These are phyloP conservation scores for Populus hybrid DNA, from an alignment of 441 rosid genomes.

Conservation along the genomic window DNA sequence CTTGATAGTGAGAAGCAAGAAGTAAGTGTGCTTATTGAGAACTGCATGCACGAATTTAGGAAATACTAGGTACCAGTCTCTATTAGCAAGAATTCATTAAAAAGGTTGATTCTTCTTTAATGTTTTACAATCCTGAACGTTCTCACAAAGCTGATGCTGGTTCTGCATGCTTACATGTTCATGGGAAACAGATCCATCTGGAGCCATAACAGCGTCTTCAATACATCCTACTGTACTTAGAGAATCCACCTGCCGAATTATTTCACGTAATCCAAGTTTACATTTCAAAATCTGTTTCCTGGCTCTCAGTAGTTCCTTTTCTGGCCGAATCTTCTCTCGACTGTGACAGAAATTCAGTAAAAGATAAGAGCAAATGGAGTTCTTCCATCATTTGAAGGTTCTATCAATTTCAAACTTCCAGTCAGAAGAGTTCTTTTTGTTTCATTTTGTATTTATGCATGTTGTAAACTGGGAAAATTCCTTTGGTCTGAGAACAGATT, in stretches of 20 bases:
- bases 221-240: constrained; percentile 87
- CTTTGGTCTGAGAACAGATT: background rate
- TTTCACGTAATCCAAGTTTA: constrained; percentile 92
- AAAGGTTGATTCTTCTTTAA: background rate
- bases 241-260: constrained; percentile 66
- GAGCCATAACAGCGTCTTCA: constrained; percentile 78
- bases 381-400: background rate
- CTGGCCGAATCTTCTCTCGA: constrained; percentile 95
- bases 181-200: constrained; percentile 96
- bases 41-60: background rate
- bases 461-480: background rate
- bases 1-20: background rate
- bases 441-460: background rate
- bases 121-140: constrained; percentile 3
- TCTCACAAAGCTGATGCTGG: constrained; percentile 5
- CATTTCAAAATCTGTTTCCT: constrained; percentile 77
- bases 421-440: background rate
- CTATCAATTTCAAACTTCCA: background rate
- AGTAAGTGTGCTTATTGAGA: background rate
- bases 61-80: background rate
- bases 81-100: background rate
- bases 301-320: constrained; percentile 85
- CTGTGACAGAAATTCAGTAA: constrained; percentile 30
- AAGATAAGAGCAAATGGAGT: constrained; percentile 2
- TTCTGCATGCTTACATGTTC: constrained; percentile 62